Percentiles rank a stretch among this genome's conserved stretches.
Conservation (phyloP, 163 green algal genomes). For the Prototheca stagnorum region DNA sequence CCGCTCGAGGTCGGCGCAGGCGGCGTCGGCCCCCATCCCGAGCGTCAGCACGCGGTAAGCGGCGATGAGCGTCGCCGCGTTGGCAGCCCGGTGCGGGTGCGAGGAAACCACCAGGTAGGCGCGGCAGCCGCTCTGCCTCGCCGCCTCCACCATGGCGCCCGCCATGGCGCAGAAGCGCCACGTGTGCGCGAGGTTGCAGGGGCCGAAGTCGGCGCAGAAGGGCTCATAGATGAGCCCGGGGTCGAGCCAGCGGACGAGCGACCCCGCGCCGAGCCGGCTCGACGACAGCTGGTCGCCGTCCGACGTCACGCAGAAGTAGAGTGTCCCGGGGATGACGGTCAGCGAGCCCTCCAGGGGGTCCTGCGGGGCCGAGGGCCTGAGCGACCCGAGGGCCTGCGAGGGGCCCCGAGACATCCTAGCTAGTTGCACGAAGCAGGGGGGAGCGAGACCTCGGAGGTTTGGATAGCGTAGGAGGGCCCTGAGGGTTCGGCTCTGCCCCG, state of each 20-base stretch:
- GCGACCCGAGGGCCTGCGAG: neutral
- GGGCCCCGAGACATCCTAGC: no score
- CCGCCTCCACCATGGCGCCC: conserved; percentile 34
- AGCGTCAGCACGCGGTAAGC: conserved; percentile 61
- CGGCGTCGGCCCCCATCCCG: conserved; percentile 39
- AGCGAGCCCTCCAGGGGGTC: neutral
- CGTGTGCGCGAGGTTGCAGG: conserved; percentile 67
- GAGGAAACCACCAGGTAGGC: conserved; percentile 50
- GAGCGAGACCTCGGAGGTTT: no score
- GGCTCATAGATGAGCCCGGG: conserved; percentile 61
- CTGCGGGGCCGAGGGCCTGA: neutral
- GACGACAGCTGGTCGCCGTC: neutral
- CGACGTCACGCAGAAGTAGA: conserved; percentile 10
- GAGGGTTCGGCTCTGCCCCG: no score
- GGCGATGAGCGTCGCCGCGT: conserved; percentile 67
- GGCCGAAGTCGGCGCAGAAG: conserved; percentile 85
- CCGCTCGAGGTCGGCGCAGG: conserved; percentile 36
- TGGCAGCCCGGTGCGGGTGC: conserved; percentile 46
- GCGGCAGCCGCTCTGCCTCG: conserved; percentile 6
- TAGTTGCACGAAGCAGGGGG: no score
- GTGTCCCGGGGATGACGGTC: neutral
- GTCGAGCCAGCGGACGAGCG: conserved; percentile 11
- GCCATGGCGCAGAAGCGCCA: conserved; percentile 60
- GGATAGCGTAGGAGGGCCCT: no score
- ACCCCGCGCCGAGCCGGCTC: no score